Evolutionary conservation across 495 filamentous ascomycete species (phyloP), one percentile per base, ranked within the genome.

Genomic region (Trichodelitschia bisporula): DNA sequence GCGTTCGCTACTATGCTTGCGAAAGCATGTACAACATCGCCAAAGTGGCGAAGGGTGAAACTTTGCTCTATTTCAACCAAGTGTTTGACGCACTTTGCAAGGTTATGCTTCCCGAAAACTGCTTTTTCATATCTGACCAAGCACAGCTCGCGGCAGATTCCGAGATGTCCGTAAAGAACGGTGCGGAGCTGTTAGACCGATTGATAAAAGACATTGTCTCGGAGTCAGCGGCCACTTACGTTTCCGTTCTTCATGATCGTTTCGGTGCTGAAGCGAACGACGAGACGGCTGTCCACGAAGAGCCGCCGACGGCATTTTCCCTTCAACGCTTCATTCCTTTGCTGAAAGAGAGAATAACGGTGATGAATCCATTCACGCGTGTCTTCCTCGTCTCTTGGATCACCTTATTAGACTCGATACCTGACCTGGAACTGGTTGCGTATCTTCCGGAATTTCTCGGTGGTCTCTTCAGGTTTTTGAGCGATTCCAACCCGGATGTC

Each of bases 1-100:
- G 89, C 30, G 89, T 99, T 12, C 69, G 89, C 32, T 99, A 99
- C 48, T 99, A 99, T 51, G 89, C 89, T 28, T 99, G 89, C 54
- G 89, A 99, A 62, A 86, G 82, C 53, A 99, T 99, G 89, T 99
- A 99, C 50, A 99, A 99, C 44, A 95, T 99, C 44, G 82, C 89
- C 38, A 97, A 97, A 56, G 86, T 95, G 5, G 86, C 89, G 15
- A 99, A 99, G 49, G 89, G 89, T 26, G 89, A 99, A 48, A 86
- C 91, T 18, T 48, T 95, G 36, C 61, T 82, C 14, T 95, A 90
- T 54, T 99, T 93, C 55, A 95, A 99, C 47, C 72, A 93, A 30
- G 83, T 95, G 26, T 99, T 99, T 45, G 89, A 95, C 53, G 80
- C 86, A 8, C 50, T 99, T 25, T 86, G 82, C 53, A 99, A 92